Evolutionary conservation across 2,329 filamentous ascomycete species (phyloP), one percentile per base, ranked within the genome.

Genomic region (Colletotrichum spinosum): DNA sequence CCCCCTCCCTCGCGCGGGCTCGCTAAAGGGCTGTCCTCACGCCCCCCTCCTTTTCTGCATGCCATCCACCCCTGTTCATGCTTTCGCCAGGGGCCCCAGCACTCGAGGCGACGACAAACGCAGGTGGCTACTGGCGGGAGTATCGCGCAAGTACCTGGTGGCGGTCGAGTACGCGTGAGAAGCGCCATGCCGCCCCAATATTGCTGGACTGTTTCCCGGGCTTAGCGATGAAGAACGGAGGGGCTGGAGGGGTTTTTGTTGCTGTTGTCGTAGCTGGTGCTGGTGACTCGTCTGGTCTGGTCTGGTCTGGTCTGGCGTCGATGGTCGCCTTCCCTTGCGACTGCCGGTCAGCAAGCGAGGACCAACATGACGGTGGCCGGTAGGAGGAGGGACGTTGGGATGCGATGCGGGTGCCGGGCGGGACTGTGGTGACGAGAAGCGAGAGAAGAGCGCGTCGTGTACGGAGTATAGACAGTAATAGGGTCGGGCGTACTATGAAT

Each of bases 141-240:
- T 65, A 61, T 65, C 62, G 62, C 62, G 45, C 57, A 61, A 65
- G 57, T 65, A 61, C 35, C 51, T 48, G n/a, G 15, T 45, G 57
- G 62, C 57, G 46, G 62, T 48, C 62, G 39, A 55, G 62, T 65
- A 65, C 62, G 46, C 52, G 46, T 54, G 48, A 50, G 67, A 72
- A 71, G 71, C 73, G 72, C 72, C 72, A 71, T 74, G 73, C 68
- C 69, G 69, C 72, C 55, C 68, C 67, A 70, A 69, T 70, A 68
- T 69, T 69, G 68, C 60, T 67, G 57, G 58, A 52, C 53, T 49
- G 62, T 52, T 67, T 71, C 64, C 70, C 68, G 67, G 69, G 71
- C 66, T 71, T 72, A 70, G 72, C 71, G 72, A 72, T 68, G 46
- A 51, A 48, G 35, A 58, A 61, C 50, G 35, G 46, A 57, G 39